Evolutionary conservation across 2,329 filamentous ascomycete genomes (phyloP).

Genomic region (Fusarium zealandicum): DNA sequence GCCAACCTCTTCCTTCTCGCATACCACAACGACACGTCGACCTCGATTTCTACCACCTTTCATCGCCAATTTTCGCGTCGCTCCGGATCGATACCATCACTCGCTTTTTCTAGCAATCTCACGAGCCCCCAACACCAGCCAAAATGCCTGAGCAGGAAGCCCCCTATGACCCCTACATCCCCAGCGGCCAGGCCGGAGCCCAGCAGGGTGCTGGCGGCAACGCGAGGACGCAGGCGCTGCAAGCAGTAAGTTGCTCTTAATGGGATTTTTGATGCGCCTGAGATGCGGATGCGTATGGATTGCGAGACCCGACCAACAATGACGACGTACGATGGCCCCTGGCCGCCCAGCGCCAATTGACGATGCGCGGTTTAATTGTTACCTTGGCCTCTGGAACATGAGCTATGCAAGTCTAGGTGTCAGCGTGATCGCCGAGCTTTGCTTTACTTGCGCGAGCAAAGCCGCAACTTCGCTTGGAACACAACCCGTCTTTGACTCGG

Average conservation of each 20-base stretch:
- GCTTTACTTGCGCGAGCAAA: neutral
- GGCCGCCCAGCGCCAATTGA: slow-evolving; percentile 5
- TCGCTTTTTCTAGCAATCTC: slow-evolving; percentile 22
- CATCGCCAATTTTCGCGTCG: slow-evolving; percentile 17
- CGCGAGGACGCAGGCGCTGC: slow-evolving; percentile 70
- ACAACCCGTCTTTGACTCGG: neutral
- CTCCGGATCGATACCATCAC: slow-evolving; percentile 26
- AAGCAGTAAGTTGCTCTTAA: slow-evolving; percentile 72
- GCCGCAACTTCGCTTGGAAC: neutral
- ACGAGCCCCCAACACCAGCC: slow-evolving; percentile 17
- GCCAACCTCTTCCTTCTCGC: slow-evolving; percentile 37
- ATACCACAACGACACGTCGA: slow-evolving; percentile 33
- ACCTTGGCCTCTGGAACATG: neutral
- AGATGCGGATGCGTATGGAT: slow-evolving; percentile 24
- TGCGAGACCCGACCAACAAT: slow-evolving; percentile 24
- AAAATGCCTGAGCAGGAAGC: slow-evolving; percentile 63
- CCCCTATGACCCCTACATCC: slow-evolving; percentile 91
- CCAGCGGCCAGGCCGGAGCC: slow-evolving; percentile 64
- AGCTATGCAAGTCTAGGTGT: neutral
- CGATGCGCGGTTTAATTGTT: neutral
- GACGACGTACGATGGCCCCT: slow-evolving; percentile 22
- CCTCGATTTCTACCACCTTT: slow-evolving; percentile 14
- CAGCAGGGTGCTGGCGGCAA: slow-evolving; percentile 56
- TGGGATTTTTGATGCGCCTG: slow-evolving; percentile 26
- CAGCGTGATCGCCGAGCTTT: neutral